Conservation (phyloP, 192 early-diverging fungal species). For the Backusella psychrophila region DNA sequence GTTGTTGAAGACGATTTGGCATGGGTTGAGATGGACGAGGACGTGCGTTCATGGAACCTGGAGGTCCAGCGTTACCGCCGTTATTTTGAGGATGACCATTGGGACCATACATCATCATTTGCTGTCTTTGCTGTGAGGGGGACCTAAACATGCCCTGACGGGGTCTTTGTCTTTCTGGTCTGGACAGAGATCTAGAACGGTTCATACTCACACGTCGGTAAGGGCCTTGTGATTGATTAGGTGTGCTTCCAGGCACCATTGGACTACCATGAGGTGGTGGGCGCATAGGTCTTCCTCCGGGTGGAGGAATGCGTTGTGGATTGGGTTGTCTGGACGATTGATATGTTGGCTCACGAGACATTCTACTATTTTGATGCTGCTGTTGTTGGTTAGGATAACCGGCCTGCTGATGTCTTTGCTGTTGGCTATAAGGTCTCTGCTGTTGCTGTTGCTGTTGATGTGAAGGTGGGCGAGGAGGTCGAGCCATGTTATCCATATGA, state of each 20-base stretch:
- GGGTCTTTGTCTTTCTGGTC: constrained; percentile 52
- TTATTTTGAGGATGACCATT: constrained; percentile 1
- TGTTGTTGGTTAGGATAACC: neutral
- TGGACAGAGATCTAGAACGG: constrained; percentile 41
- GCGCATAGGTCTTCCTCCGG: constrained; percentile 11
- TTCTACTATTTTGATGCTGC: neutral
- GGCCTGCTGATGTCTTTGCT: neutral
- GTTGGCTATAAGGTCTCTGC: neutral
- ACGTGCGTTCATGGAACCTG: neutral
- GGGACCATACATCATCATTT: constrained; percentile 1
- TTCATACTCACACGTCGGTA: constrained; percentile 30
- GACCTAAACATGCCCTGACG: constrained; percentile 43
- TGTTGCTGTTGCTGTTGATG: constrained; percentile 15
- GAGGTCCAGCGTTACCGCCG: neutral
- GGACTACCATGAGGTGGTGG: constrained; percentile 17
- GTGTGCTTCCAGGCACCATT: constrained; percentile 6
- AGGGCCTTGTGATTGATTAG: constrained; percentile 8
- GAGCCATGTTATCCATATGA: constrained; percentile 7
- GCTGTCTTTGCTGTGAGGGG: constrained; percentile 31
- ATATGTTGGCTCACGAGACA: constrained; percentile 7
- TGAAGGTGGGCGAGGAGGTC: constrained; percentile 10
- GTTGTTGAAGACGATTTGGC: constrained; percentile 27
- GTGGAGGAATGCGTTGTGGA: constrained; percentile 3
- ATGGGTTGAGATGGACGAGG: constrained; percentile 6
- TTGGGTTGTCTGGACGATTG: neutral